Conservation (phyloP, 2,329 filamentous ascomycete species). For the Fusarium sp. region DNA sequence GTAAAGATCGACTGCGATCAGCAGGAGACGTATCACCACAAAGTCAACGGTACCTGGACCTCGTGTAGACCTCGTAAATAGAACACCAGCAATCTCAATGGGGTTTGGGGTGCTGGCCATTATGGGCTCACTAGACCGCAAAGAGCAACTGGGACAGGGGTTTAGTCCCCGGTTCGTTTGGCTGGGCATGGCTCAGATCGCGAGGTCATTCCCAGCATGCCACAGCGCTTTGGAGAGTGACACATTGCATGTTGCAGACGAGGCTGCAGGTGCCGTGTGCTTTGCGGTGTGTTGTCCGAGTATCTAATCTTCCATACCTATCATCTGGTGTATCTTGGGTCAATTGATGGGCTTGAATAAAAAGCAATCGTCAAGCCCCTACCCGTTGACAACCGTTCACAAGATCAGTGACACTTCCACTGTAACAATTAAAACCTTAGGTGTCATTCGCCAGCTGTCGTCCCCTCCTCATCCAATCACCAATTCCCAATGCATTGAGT, state of each 20-base stretch:
- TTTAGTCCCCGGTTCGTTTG: conserved; percentile 3
- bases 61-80: conserved; percentile 32
- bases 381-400: neutral
- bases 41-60: conserved; percentile 21
- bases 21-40: conserved; percentile 13
- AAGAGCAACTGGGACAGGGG: conserved; percentile 2
- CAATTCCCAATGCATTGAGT: conserved; percentile 1
- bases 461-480: conserved; percentile 15
- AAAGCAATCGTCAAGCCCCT: too few relatives aligned
- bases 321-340: neutral
- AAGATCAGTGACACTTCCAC: neutral
- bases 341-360: neutral
- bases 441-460: conserved; percentile 6
- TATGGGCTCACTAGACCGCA: conserved; percentile 18
- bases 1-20: conserved; percentile 30
- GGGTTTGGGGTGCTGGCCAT: conserved; percentile 25
- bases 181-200: conserved; percentile 6
- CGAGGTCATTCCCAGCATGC: neutral
- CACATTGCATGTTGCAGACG: neutral
- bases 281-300: neutral
- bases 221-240: neutral
- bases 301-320: neutral
- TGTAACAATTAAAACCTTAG: conserved; percentile 2
- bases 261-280: conserved; percentile 3
- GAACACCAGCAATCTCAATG: conserved; percentile 29